These are phyloP conservation scores for Phytophthora fragariaefolia DNA, from an alignment of 352 stramenopile genomes.

Conservation along the genomic window DNA sequence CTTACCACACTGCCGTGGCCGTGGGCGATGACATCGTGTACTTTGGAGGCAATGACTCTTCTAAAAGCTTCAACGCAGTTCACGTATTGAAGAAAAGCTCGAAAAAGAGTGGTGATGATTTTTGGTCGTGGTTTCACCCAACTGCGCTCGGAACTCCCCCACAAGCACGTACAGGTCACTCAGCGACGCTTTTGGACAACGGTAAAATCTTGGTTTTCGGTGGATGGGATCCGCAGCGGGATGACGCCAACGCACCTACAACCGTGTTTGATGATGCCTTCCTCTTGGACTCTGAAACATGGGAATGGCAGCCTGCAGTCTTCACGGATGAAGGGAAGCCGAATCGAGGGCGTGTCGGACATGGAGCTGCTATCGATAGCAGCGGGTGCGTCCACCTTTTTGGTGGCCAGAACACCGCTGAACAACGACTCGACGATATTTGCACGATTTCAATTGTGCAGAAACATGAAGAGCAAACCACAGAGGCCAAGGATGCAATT, in stretches of 20 bases:
- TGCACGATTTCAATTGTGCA: slow-evolving; percentile 61
- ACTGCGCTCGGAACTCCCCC: slow-evolving; percentile 76
- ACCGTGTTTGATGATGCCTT: slow-evolving; percentile 91
- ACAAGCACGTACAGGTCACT: slow-evolving; percentile 88
- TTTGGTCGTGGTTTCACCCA: slow-evolving; percentile 92
- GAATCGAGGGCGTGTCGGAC: slow-evolving; percentile 79
- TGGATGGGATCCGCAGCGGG: slow-evolving; percentile 92
- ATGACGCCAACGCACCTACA: slow-evolving; percentile 46
- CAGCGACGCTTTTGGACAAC: slow-evolving; percentile 86
- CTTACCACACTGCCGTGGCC: slow-evolving; percentile 90
- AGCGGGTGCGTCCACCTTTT: slow-evolving; percentile 85
- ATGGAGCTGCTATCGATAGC: slow-evolving; percentile 77
- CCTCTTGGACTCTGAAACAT: slow-evolving; percentile 90
- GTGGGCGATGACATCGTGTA: slow-evolving; percentile 83
- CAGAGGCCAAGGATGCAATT: slow-evolving; percentile 5
- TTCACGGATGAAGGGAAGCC: slow-evolving; percentile 37
- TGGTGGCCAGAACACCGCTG: slow-evolving; percentile 81
- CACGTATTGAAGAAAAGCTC: slow-evolving; percentile 87
- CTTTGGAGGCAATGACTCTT: slow-evolving; percentile 94
- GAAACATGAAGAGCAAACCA: slow-evolving; percentile 10
- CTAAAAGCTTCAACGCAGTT: slow-evolving; percentile 92
- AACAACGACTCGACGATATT: slow-evolving; percentile 86
- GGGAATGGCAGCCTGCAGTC: slow-evolving; percentile 86
- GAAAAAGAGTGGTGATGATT: slow-evolving; percentile 21
- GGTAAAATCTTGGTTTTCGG: slow-evolving; percentile 92